Evolutionary conservation across 2,329 filamentous ascomycete species (phyloP), one percentile per base, ranked within the genome.

Genomic region (Boeremia lycopersici): DNA sequence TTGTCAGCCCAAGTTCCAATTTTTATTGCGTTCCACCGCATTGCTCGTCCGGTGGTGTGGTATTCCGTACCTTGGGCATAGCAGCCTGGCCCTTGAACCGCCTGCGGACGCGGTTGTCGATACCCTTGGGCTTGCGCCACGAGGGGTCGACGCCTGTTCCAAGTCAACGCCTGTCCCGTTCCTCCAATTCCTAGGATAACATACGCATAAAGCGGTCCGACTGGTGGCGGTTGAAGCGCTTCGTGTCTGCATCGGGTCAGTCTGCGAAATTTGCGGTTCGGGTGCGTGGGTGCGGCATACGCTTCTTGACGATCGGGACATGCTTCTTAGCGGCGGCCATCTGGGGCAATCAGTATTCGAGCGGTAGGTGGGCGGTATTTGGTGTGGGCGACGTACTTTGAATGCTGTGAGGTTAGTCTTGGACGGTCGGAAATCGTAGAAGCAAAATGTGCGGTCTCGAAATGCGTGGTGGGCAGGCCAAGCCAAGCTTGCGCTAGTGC

Each of bases 101-200:
- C 86, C 95, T 88, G 79, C 95, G 90, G 79, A 99, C 93, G 76
- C 90, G 85, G 86, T 93, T 96, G 84, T 99, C 95, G 82, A 99
- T 99, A 91, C 95, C 95, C 91, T 99, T 99, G 72, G 95, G 95
- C 87, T 98, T 99, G 84, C 95, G 90, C 95, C 95, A 99, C 86
- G 86, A 89, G 71, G 89, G 79, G 77, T 85, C 88, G 72, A 98
- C 88, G 79, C 71, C 71, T 73, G 48, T 67, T 60, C 61, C 60
- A 19, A 64, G 68, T 74, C 70, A 74, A 66, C 59, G 54, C 48
- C 58, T 36, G 6, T 44, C 57, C 54, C 40, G 34, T 56, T 19
- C 34, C 45, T 42, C 60, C 42, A 45, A 38, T 43, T 42, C 53
- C 42, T 41, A 23, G 57, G 47, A 31, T 61, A 46, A 64, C 71